Evolutionary conservation across 164 flowering plant genomes (phyloP).

Genomic region (Dillenia turbinata): DNA sequence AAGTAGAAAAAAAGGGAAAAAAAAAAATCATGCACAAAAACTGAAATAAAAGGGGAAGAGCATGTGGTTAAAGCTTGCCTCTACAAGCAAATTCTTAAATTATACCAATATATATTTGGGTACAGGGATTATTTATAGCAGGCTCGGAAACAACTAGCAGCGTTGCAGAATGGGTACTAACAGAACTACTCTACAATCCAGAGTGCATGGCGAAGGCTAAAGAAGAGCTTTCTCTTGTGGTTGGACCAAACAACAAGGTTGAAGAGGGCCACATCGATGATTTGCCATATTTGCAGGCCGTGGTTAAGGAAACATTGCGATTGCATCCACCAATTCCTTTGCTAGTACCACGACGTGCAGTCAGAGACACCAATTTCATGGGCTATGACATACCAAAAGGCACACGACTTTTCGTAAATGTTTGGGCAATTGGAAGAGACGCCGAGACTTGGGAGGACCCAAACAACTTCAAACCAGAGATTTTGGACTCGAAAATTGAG

Average conservation of each 20-base stretch:
- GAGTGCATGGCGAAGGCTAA: no score
- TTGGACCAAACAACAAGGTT: constrained; percentile 12
- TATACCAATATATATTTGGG: neutral
- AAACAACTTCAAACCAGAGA: constrained; percentile 38
- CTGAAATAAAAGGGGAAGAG: no score
- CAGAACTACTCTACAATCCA: no score
- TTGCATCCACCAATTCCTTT: constrained; percentile 56
- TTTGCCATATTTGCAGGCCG: constrained; percentile 46
- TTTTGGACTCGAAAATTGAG: constrained; percentile 27
- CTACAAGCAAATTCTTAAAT: no score
- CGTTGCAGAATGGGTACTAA: constrained; percentile 45
- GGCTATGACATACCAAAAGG: constrained; percentile 40
- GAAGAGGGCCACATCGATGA: constrained; percentile 40
- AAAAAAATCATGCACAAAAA: no score
- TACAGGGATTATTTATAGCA: constrained; percentile 52
- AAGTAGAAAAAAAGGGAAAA: no score
- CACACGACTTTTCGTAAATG: constrained; percentile 45
- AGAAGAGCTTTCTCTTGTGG: no score
- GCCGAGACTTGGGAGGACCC: constrained; percentile 43
- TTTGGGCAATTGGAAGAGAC: constrained; percentile 54
- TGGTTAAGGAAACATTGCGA: constrained; percentile 46
- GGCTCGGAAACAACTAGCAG: constrained; percentile 57
- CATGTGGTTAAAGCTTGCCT: no score
- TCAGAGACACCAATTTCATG: constrained; percentile 19
- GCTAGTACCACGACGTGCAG: constrained; percentile 46